These are phyloP conservation scores for Vitis amurensis DNA, from an alignment of 164 flowering plant species.

Conservation along the genomic window DNA sequence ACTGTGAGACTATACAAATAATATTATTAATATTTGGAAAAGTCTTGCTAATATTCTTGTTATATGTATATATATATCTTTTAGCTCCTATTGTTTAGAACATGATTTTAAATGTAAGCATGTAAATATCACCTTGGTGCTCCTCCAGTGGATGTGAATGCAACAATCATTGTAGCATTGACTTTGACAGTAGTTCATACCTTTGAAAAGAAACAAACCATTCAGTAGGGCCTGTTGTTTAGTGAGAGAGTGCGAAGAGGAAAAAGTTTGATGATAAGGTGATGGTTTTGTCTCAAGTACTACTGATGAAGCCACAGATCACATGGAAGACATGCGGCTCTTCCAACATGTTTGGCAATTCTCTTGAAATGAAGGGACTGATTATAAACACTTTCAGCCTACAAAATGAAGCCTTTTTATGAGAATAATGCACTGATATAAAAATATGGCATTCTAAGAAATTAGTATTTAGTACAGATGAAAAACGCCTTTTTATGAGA, in stretches of 20 bases:
- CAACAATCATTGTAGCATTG: too few relatives aligned
- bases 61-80: too few relatives aligned
- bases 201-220: conserved; percentile 16
- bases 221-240: neutral
- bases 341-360: conserved; percentile 33
- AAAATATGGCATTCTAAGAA: too few relatives aligned
- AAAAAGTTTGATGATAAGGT: neutral
- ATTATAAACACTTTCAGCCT: conserved; percentile 57
- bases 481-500: too few relatives aligned
- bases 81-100: neutral
- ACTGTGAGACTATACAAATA: too few relatives aligned
- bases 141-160: too few relatives aligned
- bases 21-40: too few relatives aligned
- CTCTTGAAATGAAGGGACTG: conserved; percentile 40
- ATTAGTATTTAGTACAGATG: too few relatives aligned
- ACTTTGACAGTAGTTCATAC: conserved; percentile 48
- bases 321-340: conserved; percentile 50
- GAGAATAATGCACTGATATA: too few relatives aligned
- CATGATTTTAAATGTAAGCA: too few relatives aligned
- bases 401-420: neutral
- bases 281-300: conserved; percentile 24
- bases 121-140: conserved; percentile 44
- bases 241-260: neutral
- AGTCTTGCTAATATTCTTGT: too few relatives aligned
- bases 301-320: conserved; percentile 57